Evolutionary conservation across 495 filamentous ascomycete species (phyloP), one percentile per base, ranked within the genome.

Genomic region (Trichocladium uniseriatum): DNA sequence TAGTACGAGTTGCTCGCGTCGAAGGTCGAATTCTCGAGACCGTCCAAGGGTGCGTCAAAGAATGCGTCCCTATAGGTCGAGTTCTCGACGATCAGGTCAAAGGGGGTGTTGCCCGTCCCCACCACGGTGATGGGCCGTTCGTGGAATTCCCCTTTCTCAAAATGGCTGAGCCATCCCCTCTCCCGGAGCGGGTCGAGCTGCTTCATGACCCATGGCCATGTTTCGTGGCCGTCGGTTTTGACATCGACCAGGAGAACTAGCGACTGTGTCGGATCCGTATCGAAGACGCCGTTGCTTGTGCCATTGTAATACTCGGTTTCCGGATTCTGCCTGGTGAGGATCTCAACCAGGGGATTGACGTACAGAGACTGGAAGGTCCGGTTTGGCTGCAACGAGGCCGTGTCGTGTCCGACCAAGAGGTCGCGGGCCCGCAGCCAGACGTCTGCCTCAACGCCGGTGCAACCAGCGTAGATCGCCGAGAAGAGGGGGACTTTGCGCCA

Each of bases 391-490:
- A 82, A 63, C n/a, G 69, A 66, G 1, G 73, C 67, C 0, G 57
- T 56, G 27, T 79, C 73, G 52, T 81, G 78, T 0, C 81, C 83
- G 31, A 88, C 77, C 27, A 77, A 69, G 15, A 84, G 62, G 10
- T 86, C 82, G 13, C 77, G 70, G 38, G 84, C 77, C 49, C 81
- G 80, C 16, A 88, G 75, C 88, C 87, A 96, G 18, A 96, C 81
- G 64, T 96, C 90, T 2, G 87, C 88, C 68, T 96, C 90, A 16
- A 88, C 79, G 3, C 90, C 86, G 35, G 76, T 80, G 58, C 80
- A 82, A 14, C 84, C 72, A 29, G 77, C 82, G 27, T 74, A 71
- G 8, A 88, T 63, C 3, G 82, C 82, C 3, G 78, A 80, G 60
- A 73, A 76, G 7, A 76, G 54, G n/a, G 90, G 90, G 3, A 87